A percentile compares a stretch with the other conserved stretches of the same genome.
Evolutionary conservation across 1,139 yeast species (phyloP).

Genomic region (Pneumocystis murina): DNA sequence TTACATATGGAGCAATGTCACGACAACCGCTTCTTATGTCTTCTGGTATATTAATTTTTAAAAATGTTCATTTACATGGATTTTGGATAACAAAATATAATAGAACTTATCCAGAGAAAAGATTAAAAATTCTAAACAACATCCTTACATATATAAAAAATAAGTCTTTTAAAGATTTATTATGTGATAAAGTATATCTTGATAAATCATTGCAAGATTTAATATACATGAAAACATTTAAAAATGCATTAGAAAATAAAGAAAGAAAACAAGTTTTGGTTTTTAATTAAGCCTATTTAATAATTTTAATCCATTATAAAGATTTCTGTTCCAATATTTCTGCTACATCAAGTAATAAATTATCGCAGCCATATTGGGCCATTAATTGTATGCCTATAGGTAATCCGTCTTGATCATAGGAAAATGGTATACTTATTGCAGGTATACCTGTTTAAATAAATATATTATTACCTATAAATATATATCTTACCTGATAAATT

Average conservation of each 20-base stretch:
- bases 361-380: slow-evolving; percentile 80
- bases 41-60: slow-evolving; percentile 77
- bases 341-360: slow-evolving; percentile 37
- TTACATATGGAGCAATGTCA: slow-evolving; percentile 97
- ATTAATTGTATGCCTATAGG: slow-evolving; percentile 62
- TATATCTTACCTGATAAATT: slow-evolving; percentile 47
- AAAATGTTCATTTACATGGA: slow-evolving; percentile 71
- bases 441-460: slow-evolving; percentile 40
- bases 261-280: background rate
- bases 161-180: background rate
- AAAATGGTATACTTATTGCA: slow-evolving; percentile 56
- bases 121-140: slow-evolving; percentile 42
- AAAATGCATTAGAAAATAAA: background rate
- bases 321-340: slow-evolving; percentile 13
- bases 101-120: slow-evolving; percentile 47
- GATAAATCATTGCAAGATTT: background rate
- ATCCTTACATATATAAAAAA: slow-evolving; percentile 21
- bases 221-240: background rate
- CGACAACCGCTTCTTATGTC: slow-evolving; percentile 84
- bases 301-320: background rate
- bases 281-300: background rate
- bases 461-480: background rate
- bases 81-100: slow-evolving; percentile 85
- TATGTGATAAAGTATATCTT: background rate
- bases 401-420: slow-evolving; percentile 16